Evolutionary conservation across 257 asterid species (phyloP).

Genomic region (Scutellaria barbata): DNA sequence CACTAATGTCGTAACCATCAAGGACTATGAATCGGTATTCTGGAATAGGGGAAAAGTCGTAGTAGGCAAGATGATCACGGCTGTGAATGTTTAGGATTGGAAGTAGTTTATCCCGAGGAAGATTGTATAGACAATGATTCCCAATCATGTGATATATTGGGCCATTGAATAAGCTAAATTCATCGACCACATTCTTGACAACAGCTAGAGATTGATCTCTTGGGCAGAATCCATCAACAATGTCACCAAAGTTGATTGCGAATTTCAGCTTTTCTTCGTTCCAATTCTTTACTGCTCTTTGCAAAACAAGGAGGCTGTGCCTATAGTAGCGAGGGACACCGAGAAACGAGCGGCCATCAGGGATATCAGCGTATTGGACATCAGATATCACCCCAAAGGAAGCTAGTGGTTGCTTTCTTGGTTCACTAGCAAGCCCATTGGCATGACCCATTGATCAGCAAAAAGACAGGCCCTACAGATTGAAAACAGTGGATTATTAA

Average conservation of each 20-base stretch:
- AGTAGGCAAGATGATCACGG: slow-evolving; percentile 54
- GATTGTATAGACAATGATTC: slow-evolving; percentile 89
- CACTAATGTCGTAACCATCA: slow-evolving; percentile 82
- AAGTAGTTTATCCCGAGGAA: slow-evolving; percentile 75
- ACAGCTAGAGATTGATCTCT: slow-evolving; percentile 67
- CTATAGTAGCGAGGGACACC: slow-evolving; percentile 96
- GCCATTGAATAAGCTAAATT: slow-evolving; percentile 59
- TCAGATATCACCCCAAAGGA: slow-evolving; percentile 97
- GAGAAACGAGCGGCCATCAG: slow-evolving; percentile 84
- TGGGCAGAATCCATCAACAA: slow-evolving; percentile 84
- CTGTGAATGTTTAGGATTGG: slow-evolving; percentile 62
- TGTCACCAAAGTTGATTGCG: slow-evolving; percentile 76
- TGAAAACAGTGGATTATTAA: neutral
- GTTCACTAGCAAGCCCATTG: slow-evolving; percentile 47
- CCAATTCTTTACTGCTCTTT: slow-evolving; percentile 75
- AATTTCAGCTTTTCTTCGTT: slow-evolving; percentile 52
- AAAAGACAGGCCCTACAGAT: slow-evolving; percentile 28
- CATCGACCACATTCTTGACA: slow-evolving; percentile 53
- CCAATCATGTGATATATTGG: slow-evolving; percentile 86
- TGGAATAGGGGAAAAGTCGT: slow-evolving; percentile 75
- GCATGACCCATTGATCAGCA: slow-evolving; percentile 60
- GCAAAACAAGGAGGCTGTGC: slow-evolving; percentile 75
- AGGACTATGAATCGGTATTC: slow-evolving; percentile 72
- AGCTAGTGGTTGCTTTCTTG: slow-evolving; percentile 67
- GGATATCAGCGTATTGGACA: slow-evolving; percentile 94